phyloP scores from a whole-genome alignment of 257 asterid species.

The Nicotiana knightiana region DNA sequence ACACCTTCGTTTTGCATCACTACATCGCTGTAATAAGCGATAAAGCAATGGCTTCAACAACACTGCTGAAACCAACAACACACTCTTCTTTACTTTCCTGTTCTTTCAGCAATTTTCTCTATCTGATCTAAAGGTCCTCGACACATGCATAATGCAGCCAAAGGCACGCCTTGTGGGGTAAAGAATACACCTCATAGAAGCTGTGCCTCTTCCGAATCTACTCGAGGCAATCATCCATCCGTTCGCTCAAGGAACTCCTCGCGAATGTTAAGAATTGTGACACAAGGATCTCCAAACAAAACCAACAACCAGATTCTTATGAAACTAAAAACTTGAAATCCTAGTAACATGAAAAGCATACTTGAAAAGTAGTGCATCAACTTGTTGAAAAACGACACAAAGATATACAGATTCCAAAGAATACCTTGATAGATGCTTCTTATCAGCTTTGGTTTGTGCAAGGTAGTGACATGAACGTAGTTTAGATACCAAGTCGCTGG shows the following conservation, averaged over 20 bases:
- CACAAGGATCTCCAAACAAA: not conserved
- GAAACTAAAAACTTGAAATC: not conserved
- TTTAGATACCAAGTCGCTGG: constrained; percentile 90
- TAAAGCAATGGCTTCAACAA: not conserved
- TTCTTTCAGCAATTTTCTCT: not conserved
- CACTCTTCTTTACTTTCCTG: not conserved
- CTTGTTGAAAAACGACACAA: not conserved
- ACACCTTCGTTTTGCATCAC: not conserved
- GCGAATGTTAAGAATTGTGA: not conserved
- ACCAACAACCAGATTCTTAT: not conserved
- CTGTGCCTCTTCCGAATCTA: not conserved
- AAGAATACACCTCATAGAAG: not conserved
- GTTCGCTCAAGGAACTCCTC: not conserved
- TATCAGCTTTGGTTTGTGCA: constrained; percentile 94
- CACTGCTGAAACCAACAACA: not conserved
- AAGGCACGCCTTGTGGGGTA: not conserved
- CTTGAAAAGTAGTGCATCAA: not conserved
- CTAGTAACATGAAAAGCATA: not conserved
- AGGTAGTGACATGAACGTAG: constrained; percentile 87
- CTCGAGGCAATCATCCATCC: not conserved
- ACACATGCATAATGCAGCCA: not conserved
- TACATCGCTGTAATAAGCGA: not conserved
- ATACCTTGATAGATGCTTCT: constrained; percentile 87
- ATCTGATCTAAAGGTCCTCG: not conserved
- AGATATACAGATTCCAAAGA: not conserved